phyloP scores from a whole-genome alignment of 257 asterid genomes.

The Solanum arcanum region DNA sequence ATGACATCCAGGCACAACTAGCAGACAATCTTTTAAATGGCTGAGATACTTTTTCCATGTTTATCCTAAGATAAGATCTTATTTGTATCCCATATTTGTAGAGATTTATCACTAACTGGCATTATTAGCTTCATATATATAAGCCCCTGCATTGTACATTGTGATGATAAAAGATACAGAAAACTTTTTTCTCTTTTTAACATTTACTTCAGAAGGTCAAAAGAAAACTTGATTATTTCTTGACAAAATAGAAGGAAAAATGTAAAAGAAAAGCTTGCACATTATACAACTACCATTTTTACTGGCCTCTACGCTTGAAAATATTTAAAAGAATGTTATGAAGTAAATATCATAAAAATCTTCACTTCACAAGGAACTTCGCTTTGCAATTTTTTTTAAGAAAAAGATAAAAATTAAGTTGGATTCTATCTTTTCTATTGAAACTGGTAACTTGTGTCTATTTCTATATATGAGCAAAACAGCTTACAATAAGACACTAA shows the following conservation, averaged over 20 bases:
- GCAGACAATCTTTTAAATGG: neutral
- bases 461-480: neutral
- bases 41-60: neutral
- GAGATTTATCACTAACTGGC: neutral
- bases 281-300: neutral
- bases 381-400: neutral
- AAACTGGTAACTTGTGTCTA: neutral
- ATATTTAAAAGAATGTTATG: neutral
- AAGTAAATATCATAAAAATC: neutral
- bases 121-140: neutral
- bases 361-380: neutral
- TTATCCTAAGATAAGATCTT: neutral
- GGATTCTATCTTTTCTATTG: neutral
- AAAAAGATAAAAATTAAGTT: neutral
- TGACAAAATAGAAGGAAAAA: neutral
- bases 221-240: neutral
- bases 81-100: neutral
- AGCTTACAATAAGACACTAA: neutral
- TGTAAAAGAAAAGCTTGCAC: neutral
- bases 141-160: neutral
- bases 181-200: neutral
- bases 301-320: neutral
- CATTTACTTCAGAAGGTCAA: neutral
- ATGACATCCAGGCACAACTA: neutral
- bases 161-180: neutral